Evolutionary conservation across 2,329 filamentous ascomycete genomes (phyloP).

Genomic region (Leptographium lundbergii): DNA sequence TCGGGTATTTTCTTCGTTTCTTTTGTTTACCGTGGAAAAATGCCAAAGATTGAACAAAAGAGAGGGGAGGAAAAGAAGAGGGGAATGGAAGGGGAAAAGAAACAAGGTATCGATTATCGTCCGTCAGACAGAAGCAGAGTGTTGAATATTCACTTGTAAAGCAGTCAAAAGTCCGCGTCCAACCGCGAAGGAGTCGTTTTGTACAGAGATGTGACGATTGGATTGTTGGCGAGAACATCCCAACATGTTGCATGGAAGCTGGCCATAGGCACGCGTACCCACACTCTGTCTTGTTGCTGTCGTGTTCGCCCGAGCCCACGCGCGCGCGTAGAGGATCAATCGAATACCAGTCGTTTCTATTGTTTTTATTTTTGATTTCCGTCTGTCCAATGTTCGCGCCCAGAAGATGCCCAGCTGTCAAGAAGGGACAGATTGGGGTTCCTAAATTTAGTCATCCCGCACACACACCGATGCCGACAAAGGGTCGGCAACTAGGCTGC

Average conservation of each 20-base stretch:
- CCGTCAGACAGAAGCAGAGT: conserved; percentile 12
- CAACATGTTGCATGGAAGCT: neutral
- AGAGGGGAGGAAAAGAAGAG: neutral
- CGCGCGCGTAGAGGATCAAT: conserved; percentile 11
- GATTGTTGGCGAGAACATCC: neutral
- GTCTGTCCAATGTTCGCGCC: neutral
- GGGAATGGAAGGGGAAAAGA: neutral
- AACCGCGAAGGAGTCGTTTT: conserved; percentile 12
- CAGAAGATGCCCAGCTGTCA: neutral
- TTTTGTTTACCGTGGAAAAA: conserved; percentile 8
- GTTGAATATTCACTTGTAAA: neutral
- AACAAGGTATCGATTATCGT: conserved; percentile 21
- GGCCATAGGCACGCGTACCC: neutral
- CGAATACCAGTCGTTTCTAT: conserved; percentile 24
- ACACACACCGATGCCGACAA: conserved; percentile 13
- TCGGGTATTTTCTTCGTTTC: conserved; percentile 16
- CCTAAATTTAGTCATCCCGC: neutral
- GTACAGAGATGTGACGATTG: conserved; percentile 14
- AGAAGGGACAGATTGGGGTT: neutral
- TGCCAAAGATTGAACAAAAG: conserved; percentile 11
- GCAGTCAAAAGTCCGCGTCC: conserved; percentile 6
- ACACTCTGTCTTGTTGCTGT: conserved; percentile 3
- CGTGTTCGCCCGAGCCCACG: neutral
- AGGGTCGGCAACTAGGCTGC: conserved; percentile 12
- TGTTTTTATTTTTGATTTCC: neutral